Evolutionary conservation across 2,329 filamentous ascomycete genomes (phyloP).

Genomic region (Stylonectria norvegica): DNA sequence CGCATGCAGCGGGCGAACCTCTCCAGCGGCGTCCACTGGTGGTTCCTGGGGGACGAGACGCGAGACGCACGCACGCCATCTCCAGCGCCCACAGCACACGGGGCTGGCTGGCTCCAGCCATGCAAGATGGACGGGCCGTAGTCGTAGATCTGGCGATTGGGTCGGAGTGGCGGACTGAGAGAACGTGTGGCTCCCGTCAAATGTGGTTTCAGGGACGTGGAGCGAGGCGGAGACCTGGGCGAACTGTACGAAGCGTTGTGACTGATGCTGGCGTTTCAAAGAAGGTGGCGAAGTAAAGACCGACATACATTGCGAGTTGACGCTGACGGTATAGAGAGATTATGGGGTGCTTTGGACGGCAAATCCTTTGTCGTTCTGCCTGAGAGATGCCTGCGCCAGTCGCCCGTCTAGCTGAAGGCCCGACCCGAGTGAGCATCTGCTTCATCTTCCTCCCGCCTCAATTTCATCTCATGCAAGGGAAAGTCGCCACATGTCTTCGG

Average conservation of each 20-base stretch:
- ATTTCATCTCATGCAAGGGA: constrained; percentile 25
- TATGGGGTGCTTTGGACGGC: too few species aligned
- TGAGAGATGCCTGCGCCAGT: constrained; percentile 13
- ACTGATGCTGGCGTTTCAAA: constrained; percentile 19
- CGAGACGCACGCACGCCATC: too few species aligned
- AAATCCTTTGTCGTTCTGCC: too few species aligned
- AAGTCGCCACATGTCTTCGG: constrained; percentile 9
- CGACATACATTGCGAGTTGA: too few species aligned
- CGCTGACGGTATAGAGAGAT: too few species aligned
- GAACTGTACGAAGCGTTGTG: constrained; percentile 7
- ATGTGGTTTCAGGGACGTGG: constrained; percentile 17
- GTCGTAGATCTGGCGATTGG: too few species aligned
- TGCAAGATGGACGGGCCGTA: constrained; percentile 1
- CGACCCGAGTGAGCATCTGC: constrained; percentile 9
- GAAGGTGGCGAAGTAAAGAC: constrained; percentile 16
- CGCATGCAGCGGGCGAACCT: neutral
- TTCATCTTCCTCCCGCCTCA: constrained; percentile 10
- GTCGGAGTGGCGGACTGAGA: too few species aligned
- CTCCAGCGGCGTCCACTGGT: neutral
- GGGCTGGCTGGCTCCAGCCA: too few species aligned
- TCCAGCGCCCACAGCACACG: too few species aligned
- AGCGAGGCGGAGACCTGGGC: too few species aligned
- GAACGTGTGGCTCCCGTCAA: constrained; percentile 6
- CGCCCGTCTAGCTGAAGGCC: constrained; percentile 1
- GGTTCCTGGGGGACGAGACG: neutral